These are phyloP conservation scores for Penicillium cinerascens DNA, from an alignment of 495 filamentous ascomycete species.

Conservation along the genomic window DNA sequence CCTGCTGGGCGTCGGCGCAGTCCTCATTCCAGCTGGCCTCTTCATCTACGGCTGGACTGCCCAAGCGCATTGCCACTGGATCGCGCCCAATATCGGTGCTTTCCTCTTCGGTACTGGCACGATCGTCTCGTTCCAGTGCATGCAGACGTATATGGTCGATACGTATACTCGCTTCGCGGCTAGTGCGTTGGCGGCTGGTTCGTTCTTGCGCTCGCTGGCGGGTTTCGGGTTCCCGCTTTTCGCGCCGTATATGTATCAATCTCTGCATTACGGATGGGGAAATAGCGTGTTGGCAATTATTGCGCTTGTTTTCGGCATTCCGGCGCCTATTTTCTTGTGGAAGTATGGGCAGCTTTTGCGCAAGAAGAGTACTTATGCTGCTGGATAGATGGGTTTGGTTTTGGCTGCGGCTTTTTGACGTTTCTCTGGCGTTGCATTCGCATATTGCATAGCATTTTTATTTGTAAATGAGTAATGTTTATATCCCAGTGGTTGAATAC, in stretches of 20 bases:
- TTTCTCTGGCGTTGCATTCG: too few species aligned
- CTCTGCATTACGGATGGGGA: slow-evolving; percentile 61
- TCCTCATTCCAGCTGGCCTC: slow-evolving; percentile 61
- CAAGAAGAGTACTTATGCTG: slow-evolving; percentile 64
- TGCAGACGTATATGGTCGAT: slow-evolving; percentile 76
- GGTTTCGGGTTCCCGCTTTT: slow-evolving; percentile 80
- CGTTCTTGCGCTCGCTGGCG: slow-evolving; percentile 62
- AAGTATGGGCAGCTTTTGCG: slow-evolving; percentile 52
- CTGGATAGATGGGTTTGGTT: slow-evolving; percentile 37
- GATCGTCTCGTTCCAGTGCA: slow-evolving; percentile 65
- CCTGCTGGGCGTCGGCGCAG: slow-evolving; percentile 53
- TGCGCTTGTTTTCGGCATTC: slow-evolving; percentile 51
- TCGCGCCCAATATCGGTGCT: slow-evolving; percentile 68
- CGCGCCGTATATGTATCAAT: slow-evolving; percentile 59
- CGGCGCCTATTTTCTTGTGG: slow-evolving; percentile 61
- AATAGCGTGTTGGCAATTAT: slow-evolving; percentile 58
- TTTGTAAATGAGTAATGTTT: too few species aligned
- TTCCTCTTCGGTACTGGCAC: slow-evolving; percentile 55
- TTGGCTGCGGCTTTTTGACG: too few species aligned
- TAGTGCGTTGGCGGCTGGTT: slow-evolving; percentile 63
- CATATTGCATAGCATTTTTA: too few species aligned
- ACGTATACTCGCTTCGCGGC: slow-evolving; percentile 72
- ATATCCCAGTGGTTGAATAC: too few species aligned
- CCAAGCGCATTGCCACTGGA: slow-evolving; percentile 62
- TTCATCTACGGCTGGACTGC: slow-evolving; percentile 73